phyloP scores from a whole-genome alignment of 345 rosid genomes.

The Euphorbia tirucalli region DNA sequence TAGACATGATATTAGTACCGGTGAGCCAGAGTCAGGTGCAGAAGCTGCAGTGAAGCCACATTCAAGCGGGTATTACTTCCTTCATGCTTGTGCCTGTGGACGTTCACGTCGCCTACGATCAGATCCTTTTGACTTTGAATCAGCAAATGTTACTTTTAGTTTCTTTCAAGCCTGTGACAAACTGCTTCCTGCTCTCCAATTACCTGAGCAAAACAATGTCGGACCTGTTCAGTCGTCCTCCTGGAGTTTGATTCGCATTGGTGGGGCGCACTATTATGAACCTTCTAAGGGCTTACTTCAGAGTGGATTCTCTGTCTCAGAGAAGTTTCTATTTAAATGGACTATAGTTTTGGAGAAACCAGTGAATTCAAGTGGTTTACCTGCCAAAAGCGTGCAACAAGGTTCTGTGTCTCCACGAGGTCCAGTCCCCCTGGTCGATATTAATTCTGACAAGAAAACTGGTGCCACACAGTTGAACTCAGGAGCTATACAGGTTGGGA shows the following conservation, averaged over 20 bases:
- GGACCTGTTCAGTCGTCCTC: constrained; percentile 62
- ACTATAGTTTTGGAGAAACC: constrained; percentile 50
- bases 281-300: constrained; percentile 73
- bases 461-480: constrained; percentile 25
- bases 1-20: constrained; percentile 44
- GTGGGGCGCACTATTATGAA: constrained; percentile 67
- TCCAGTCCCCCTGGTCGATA: constrained; percentile 25
- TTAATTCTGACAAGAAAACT: constrained; percentile 33
- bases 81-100: constrained; percentile 90
- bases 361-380: constrained; percentile 27
- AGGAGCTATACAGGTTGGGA: constrained; percentile 26
- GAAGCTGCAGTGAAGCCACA: constrained; percentile 44
- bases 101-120: constrained; percentile 56
- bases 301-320: constrained; percentile 62
- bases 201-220: constrained; percentile 38
- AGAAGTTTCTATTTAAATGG: constrained; percentile 69
- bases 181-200: constrained; percentile 52
- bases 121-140: constrained; percentile 75
- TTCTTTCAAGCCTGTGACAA: constrained; percentile 71
- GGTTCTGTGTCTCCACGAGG: constrained; percentile 32
- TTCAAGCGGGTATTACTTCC: constrained; percentile 75
- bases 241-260: constrained; percentile 74
- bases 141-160: constrained; percentile 52
- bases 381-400: constrained; percentile 23
- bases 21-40: constrained; percentile 26